phyloP scores from a whole-genome alignment of 768 basidiomycete genomes.

The Hygrophoropsis aurantiaca region DNA sequence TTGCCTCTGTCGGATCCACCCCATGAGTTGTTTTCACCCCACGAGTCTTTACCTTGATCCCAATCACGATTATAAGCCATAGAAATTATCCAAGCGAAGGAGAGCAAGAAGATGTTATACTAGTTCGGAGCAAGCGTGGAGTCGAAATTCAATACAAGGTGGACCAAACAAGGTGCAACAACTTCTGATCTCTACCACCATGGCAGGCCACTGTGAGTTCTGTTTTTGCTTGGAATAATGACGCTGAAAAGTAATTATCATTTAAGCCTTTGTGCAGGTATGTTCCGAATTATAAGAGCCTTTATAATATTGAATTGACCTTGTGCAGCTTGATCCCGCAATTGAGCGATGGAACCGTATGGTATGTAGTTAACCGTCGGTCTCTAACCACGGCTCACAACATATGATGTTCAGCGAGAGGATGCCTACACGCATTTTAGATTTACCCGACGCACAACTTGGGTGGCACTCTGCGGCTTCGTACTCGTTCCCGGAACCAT shows the following conservation, averaged over 20 bases:
- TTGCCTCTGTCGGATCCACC: constrained; percentile 37
- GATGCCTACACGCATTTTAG: constrained; percentile 81
- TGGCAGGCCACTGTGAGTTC: constrained; percentile 67
- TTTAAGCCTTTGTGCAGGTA: constrained; percentile 60
- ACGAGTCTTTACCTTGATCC: constrained; percentile 74
- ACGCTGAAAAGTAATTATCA: constrained; percentile 10
- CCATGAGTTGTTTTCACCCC: constrained; percentile 49
- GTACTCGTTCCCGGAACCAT: constrained; percentile 63
- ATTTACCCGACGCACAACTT: constrained; percentile 69
- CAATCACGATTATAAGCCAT: constrained; percentile 86
- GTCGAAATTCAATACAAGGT: not conserved
- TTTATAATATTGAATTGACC: constrained; percentile 3
- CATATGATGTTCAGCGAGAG: constrained; percentile 63
- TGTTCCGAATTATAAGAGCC: constrained; percentile 1
- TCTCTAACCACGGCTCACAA: not conserved
- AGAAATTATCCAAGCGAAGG: constrained; percentile 5
- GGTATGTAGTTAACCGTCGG: constrained; percentile 33
- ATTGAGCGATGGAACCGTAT: constrained; percentile 63
- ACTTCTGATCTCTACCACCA: constrained; percentile 33
- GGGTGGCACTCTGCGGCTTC: constrained; percentile 61
- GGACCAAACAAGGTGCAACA: constrained; percentile 31
- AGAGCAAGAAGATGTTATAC: constrained; percentile 8
- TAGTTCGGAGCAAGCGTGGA: constrained; percentile 18
- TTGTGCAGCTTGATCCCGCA: constrained; percentile 48
- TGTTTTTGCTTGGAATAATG: not conserved